Conservation (phyloP, 1,284 basidiomycete genomes). For the Sanguinoderma infundibulare region DNA sequence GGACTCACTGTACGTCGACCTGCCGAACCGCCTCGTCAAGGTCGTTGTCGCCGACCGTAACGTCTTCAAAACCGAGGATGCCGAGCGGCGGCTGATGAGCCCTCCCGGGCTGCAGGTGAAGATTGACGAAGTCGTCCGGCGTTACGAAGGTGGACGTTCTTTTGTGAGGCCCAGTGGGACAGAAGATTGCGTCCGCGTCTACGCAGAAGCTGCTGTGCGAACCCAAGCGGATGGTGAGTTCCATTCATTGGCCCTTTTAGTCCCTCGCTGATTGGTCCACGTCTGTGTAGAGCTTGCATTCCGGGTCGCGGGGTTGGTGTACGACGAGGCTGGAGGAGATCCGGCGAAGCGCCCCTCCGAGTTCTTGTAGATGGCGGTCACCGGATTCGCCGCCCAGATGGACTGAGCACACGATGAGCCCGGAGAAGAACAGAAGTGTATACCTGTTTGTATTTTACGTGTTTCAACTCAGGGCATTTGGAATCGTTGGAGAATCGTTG, state of each 20-base stretch:
- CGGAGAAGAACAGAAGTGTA: slow-evolving; percentile 14
- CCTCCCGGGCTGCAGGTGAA: slow-evolving; percentile 86
- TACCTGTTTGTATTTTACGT: slow-evolving; percentile 25
- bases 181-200: slow-evolving; percentile 97
- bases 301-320: slow-evolving; percentile 83
- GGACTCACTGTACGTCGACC: slow-evolving; percentile 93
- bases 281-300: slow-evolving; percentile 71
- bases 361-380: slow-evolving; percentile 50
- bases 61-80: slow-evolving; percentile 91
- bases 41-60: slow-evolving; percentile 88
- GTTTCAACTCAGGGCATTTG: slow-evolving; percentile 4
- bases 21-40: slow-evolving; percentile 97
- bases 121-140: slow-evolving; percentile 84
- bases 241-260: slow-evolving; percentile 2
- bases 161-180: slow-evolving; percentile 98
- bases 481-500: slow-evolving; percentile 13
- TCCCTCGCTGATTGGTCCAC: slow-evolving; percentile 12
- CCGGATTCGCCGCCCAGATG: slow-evolving; percentile 8
- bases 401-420: not conserved
- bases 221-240: slow-evolving; percentile 79
- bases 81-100: slow-evolving; percentile 86
- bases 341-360: slow-evolving; percentile 69
- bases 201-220: slow-evolving; percentile 87
- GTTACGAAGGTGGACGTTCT: slow-evolving; percentile 85
- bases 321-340: slow-evolving; percentile 79